Conservation (phyloP, 441 rosid genomes). For the Corymbia citriodora region DNA sequence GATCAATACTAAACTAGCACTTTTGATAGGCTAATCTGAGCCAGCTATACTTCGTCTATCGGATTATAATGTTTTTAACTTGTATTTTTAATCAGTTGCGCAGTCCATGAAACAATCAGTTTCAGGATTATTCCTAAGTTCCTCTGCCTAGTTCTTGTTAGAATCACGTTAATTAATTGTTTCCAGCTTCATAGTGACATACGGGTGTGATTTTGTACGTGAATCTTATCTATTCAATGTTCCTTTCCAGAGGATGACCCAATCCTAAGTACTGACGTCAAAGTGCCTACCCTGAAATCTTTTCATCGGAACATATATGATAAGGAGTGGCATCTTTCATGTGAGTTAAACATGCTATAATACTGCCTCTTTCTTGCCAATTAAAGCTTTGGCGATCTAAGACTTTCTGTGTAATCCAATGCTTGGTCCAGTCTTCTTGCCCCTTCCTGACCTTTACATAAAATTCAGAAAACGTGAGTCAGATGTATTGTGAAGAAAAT, state of each 20-base stretch:
- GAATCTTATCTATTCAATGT: background rate
- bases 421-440: too few relatives aligned
- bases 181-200: background rate
- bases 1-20: too few relatives aligned
- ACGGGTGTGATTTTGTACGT: background rate
- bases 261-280: background rate
- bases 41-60: background rate
- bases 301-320: background rate
- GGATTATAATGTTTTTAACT: background rate
- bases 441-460: too few relatives aligned
- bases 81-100: too few relatives aligned
- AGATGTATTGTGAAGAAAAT: too few relatives aligned
- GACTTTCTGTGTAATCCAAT: too few relatives aligned
- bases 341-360: background rate
- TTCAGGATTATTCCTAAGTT: too few relatives aligned
- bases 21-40: too few relatives aligned
- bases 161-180: background rate
- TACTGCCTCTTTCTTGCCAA: too few relatives aligned
- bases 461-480: too few relatives aligned
- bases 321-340: background rate
- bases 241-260: slow-evolving; percentile 8
- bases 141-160: background rate
- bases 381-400: too few relatives aligned
- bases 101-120: too few relatives aligned
- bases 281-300: background rate